Conservation (phyloP, 192 early-diverging fungal species). For the Jimgerdemannia flammicorona region DNA sequence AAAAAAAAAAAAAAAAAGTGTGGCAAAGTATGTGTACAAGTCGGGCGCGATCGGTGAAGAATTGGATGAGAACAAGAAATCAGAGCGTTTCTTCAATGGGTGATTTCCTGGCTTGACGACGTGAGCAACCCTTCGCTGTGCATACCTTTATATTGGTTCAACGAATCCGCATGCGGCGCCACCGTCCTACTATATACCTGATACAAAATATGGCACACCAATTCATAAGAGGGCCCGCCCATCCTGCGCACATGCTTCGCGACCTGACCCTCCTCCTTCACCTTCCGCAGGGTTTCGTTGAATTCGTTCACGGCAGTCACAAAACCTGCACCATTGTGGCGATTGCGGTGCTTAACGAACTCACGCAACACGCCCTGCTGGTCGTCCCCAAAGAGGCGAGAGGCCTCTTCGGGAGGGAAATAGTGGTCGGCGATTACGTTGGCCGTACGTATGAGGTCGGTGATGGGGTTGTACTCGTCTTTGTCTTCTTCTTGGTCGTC, state of each 20-base stretch:
- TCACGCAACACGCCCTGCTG: conserved; percentile 64
- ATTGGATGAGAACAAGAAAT: too few species aligned
- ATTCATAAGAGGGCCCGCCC: conserved; percentile 46
- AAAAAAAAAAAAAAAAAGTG: too few species aligned
- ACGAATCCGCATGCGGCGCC: conserved; percentile 63
- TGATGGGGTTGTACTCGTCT: conserved; percentile 81
- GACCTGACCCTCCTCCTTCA: conserved; percentile 35
- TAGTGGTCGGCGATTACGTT: conserved; percentile 63
- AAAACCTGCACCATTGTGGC: conserved; percentile 62
- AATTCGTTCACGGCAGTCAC: conserved; percentile 65
- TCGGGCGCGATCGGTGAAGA: conserved; percentile 1
- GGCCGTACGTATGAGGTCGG: conserved; percentile 74
- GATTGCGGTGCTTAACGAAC: conserved; percentile 74
- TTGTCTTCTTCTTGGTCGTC: conserved; percentile 45
- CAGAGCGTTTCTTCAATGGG: too few species aligned
- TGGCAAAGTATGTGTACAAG: conserved; percentile 4
- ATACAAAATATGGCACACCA: conserved; percentile 82
- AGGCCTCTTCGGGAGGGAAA: conserved; percentile 41
- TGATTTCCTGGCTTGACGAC: too few species aligned
- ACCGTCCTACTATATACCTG: conserved; percentile 89
- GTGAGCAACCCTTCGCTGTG: background rate
- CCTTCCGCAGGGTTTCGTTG: conserved; percentile 54
- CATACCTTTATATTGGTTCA: conserved; percentile 71
- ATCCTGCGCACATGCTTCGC: conserved; percentile 24
- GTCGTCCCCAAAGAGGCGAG: conserved; percentile 57